Evolutionary conservation across 2,329 filamentous ascomycete species (phyloP).

Genomic region (Dothiorella sarmentorum): DNA sequence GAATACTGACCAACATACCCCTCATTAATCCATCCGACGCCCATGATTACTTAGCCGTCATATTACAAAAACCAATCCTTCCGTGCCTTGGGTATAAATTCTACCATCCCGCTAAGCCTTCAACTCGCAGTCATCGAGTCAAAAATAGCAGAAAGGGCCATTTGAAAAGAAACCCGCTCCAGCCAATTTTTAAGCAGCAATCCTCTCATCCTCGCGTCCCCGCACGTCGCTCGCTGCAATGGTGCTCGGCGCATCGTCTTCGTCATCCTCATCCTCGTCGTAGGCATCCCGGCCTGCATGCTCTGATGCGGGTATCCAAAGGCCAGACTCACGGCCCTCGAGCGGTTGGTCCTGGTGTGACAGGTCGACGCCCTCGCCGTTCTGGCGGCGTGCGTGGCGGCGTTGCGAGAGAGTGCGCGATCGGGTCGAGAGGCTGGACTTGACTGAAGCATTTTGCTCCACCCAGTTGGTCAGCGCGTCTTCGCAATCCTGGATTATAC

Average conservation of each 20-base stretch:
- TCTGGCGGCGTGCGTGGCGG: conserved; percentile 63
- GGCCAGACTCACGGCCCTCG: conserved; percentile 66
- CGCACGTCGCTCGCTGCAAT: conserved; percentile 39
- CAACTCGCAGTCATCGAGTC: background rate
- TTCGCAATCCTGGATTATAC: conserved; percentile 98
- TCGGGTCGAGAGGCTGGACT: conserved; percentile 80
- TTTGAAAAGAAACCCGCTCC: background rate
- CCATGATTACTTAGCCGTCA: background rate
- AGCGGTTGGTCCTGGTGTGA: conserved; percentile 78
- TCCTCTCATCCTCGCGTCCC: conserved; percentile 48
- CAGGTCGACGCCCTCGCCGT: conserved; percentile 73
- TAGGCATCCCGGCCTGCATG: conserved; percentile 60
- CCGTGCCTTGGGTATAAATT: conserved; percentile 10
- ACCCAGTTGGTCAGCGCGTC: conserved; percentile 98
- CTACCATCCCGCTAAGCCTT: background rate
- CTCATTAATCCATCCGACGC: background rate
- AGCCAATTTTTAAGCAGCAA: conserved; percentile 22
- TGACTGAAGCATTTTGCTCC: conserved; percentile 80
- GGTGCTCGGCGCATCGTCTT: conserved; percentile 44
- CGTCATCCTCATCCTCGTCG: conserved; percentile 62
- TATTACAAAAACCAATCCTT: background rate
- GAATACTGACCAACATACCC: background rate
- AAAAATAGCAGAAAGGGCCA: background rate
- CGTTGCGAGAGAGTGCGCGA: conserved; percentile 85
- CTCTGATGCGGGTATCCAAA: conserved; percentile 74